Evolutionary conservation across 2,329 filamentous ascomycete species (phyloP), one percentile per base, ranked within the genome.

Genomic region (Madurella fahalii): DNA sequence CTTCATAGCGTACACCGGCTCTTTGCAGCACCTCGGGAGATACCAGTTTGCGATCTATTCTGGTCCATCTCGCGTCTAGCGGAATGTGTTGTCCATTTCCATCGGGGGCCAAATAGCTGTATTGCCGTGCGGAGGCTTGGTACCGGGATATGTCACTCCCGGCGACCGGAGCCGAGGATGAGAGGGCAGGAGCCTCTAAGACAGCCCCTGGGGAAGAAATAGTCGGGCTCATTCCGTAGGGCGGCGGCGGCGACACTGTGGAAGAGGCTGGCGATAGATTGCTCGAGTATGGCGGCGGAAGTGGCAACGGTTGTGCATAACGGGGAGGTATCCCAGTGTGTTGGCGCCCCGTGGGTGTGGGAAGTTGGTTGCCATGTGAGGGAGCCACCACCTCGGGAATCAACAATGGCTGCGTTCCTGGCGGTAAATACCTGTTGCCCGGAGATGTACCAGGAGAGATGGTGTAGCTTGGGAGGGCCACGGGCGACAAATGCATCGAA

Each of bases 1-100:
- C 82, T 65, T 85, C 82, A 61, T 83, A 85, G 9, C 82, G 77
- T 18, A 82, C 74, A 12, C 79, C 76, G 4, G 80, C 80, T 41
- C 75, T 71, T 40, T 77, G 72, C 2, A 85, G 71, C 0, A 83
- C 79, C 58, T 83, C 80, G 5, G 78, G 76, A n/a, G 80, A 83
- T 9, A 85, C 74, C 0, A 83, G 71, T 1, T 70, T 71, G 12
- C 82, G 75, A 52, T 72, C 74, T 34, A 85, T 81, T 53, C 74
- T 77, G 4, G 82, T 85, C 82, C 82, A 85, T 47, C 76, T 74
- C 1, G 81, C 82, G 25, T 83, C 78, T 2, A 75, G 63, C 0
- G 77, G 76, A 2, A 86, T 86, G 12, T 79, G 74, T 4, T 76
- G 73, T 1, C 83, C 83, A 32, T 77, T 74, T 18, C 76, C 73